These are phyloP conservation scores for Parafenestella ontariensis DNA, from an alignment of 2,329 filamentous ascomycete species.

Conservation along the genomic window DNA sequence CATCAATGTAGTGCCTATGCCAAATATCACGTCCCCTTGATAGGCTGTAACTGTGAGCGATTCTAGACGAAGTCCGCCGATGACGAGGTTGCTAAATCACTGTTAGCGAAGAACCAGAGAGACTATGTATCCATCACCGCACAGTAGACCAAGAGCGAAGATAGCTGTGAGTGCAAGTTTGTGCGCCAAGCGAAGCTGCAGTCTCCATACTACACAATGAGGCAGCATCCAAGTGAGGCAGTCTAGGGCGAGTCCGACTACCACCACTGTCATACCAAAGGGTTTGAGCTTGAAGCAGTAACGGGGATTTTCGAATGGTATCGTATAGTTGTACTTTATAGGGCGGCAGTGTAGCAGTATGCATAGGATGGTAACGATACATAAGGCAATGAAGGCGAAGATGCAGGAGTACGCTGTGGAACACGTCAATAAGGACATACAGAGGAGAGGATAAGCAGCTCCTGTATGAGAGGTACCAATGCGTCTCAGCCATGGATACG, in stretches of 20 bases:
- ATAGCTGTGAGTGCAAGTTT: slow-evolving; percentile 32
- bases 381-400: slow-evolving; percentile 11
- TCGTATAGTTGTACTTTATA: slow-evolving; percentile 28
- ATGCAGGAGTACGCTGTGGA: slow-evolving; percentile 25
- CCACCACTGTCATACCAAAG: slow-evolving; percentile 13
- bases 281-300: slow-evolving; percentile 29
- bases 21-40: slow-evolving; percentile 22
- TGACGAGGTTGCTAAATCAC: slow-evolving; percentile 20
- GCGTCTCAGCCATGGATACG: slow-evolving; percentile 25
- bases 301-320: slow-evolving; percentile 16
- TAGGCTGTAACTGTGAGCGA: slow-evolving; percentile 8
- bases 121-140: neutral
- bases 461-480: slow-evolving; percentile 20
- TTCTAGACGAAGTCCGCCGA: slow-evolving; percentile 20
- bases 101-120: slow-evolving; percentile 9
- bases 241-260: slow-evolving; percentile 25
- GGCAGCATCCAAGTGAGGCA: slow-evolving; percentile 30
- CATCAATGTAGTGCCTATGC: slow-evolving; percentile 21
- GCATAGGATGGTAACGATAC: slow-evolving; percentile 13
- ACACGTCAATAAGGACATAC: slow-evolving; percentile 15
- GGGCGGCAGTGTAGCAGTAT: slow-evolving; percentile 30
- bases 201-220: slow-evolving; percentile 34
- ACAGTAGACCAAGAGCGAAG: slow-evolving; percentile 35
- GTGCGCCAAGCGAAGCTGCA: slow-evolving; percentile 29
- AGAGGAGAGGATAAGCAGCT: neutral